A percentile compares a stretch with the other conserved stretches of the same genome.
Conservation (phyloP, 2,329 filamentous ascomycete species). For the Phialophora expanda region DNA sequence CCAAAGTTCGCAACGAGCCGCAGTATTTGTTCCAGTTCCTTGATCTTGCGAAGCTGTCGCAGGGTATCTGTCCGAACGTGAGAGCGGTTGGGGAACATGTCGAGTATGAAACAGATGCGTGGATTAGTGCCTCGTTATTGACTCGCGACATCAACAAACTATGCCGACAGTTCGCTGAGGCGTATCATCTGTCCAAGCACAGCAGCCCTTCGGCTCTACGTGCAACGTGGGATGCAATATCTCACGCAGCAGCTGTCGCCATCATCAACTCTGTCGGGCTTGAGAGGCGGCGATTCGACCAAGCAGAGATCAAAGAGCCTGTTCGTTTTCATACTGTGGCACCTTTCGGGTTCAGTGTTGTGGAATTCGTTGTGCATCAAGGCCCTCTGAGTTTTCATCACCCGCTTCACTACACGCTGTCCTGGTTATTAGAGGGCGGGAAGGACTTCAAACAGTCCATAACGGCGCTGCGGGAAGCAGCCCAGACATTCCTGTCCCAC, state of each 20-base stretch:
- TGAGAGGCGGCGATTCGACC: conserved; percentile 83
- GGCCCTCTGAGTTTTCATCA: conserved; percentile 97
- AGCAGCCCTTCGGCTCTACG: conserved; percentile 25
- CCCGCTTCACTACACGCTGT: conserved; percentile 91
- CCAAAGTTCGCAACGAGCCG: conserved; percentile 78
- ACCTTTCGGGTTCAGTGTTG: conserved; percentile 60
- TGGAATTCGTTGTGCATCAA: conserved; percentile 86
- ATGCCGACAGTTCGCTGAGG: conserved; percentile 84
- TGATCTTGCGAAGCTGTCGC: conserved; percentile 92
- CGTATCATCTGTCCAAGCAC: conserved; percentile 60
- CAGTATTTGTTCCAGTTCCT: conserved; percentile 93
- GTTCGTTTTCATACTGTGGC: conserved; percentile 76
- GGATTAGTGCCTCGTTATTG: conserved; percentile 94
- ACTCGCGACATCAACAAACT: conserved; percentile 94
- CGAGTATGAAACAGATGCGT: conserved; percentile 96
- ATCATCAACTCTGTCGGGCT: conserved; percentile 86
- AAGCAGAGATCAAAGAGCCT: conserved; percentile 86
- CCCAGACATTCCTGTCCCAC: conserved; percentile 59
- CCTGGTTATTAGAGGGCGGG: conserved; percentile 91
- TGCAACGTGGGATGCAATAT: conserved; percentile 65
- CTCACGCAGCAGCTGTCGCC: conserved; percentile 75
- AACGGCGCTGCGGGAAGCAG: conserved; percentile 73
- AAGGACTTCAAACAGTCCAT: conserved; percentile 52
- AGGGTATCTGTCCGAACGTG: conserved; percentile 94
- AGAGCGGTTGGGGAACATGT: conserved; percentile 93